Base-by-base conservation (phyloP, 441 rosid species). In the Melianthus villosus region DNA sequence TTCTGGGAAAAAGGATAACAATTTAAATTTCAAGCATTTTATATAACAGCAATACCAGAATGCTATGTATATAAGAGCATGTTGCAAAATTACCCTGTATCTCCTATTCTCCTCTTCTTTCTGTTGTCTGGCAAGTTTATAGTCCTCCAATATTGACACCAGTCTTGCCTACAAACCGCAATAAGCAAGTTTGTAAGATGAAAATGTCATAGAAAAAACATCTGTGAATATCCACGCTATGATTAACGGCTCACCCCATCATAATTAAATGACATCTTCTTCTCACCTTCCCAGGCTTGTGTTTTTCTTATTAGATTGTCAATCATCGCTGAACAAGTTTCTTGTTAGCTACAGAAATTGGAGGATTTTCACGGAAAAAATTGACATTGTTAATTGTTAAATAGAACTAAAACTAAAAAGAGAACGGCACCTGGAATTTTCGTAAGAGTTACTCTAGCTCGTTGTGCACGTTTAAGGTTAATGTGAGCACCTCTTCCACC, bases 21-120 rank as follows among this genome's bases (percentile, higher is more conserved):
- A n/a, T n/a, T n/a, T n/a, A n/a, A n/a, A n/a, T n/a, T n/a, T n/a
- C n/a, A n/a, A n/a, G n/a, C n/a, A n/a, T n/a, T n/a, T n/a, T n/a
- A n/a, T n/a, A n/a, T n/a, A n/a, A n/a, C n/a, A n/a, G n/a, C n/a
- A n/a, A n/a, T n/a, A n/a, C n/a, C n/a, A n/a, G 23, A 20, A 2
- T 20, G 23, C 2, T 20, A 20, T 20, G 2, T 20, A 20, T 20
- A 20, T 2, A 20, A 40, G 11, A 44, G 25, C 20, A 37, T 0
- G 2, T n/a, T 31, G 15, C 38, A 0, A 27, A 50, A 50, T 54
- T 73, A 91, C 98, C 79, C 73, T 48, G 73, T 10, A 64, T 84
- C 93, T 72, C 68, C 51, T 82, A 68, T 82, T 91, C 62, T 91
- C 93, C 56, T 72, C 96, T 64, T 82, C 94, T 39, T 68, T 87